Conservation (phyloP, 805 yeast genomes). For the Wickerhamiella brachini region DNA sequence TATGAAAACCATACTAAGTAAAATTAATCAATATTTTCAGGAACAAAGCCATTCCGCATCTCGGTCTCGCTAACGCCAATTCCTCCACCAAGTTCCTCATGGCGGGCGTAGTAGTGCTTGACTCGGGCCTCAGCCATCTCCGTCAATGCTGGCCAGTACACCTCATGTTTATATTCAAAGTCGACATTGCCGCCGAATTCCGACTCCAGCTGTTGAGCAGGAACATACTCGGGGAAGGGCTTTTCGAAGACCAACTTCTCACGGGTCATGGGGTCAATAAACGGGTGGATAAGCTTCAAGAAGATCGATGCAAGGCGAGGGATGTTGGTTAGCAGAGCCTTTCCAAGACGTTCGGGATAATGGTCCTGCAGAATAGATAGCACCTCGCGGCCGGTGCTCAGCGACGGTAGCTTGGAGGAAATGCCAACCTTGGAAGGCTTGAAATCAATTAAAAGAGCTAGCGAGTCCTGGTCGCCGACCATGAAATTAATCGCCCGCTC, state of each 20-base stretch:
- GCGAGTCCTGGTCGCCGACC: slow-evolving; percentile 93
- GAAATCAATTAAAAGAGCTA: slow-evolving; percentile 85
- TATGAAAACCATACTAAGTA: no score
- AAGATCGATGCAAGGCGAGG: slow-evolving; percentile 93
- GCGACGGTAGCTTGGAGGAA: slow-evolving; percentile 66
- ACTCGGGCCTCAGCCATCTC: slow-evolving; percentile 47
- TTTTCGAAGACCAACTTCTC: slow-evolving; percentile 87
- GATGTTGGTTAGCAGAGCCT: slow-evolving; percentile 79
- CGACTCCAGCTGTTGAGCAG: slow-evolving; percentile 64
- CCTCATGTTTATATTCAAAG: slow-evolving; percentile 66
- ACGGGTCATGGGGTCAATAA: slow-evolving; percentile 88
- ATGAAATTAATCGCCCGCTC: slow-evolving; percentile 87
- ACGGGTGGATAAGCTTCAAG: slow-evolving; percentile 80
- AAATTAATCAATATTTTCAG: neutral
- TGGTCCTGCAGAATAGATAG: slow-evolving; percentile 89
- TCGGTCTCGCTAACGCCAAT: slow-evolving; percentile 78
- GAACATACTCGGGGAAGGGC: slow-evolving; percentile 75
- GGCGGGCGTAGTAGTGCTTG: slow-evolving; percentile 52
- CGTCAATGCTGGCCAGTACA: slow-evolving; percentile 64
- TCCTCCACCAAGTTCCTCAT: slow-evolving; percentile 51
- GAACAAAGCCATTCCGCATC: slow-evolving; percentile 31
- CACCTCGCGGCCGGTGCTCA: slow-evolving; percentile 81
- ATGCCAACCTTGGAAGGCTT: slow-evolving; percentile 26
- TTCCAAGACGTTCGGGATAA: slow-evolving; percentile 93
- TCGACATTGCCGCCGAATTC: slow-evolving; percentile 77